Evolutionary conservation across 2,329 filamentous ascomycete species (phyloP), one percentile per base, ranked within the genome.

Genomic region (Talaromyces sp.): DNA sequence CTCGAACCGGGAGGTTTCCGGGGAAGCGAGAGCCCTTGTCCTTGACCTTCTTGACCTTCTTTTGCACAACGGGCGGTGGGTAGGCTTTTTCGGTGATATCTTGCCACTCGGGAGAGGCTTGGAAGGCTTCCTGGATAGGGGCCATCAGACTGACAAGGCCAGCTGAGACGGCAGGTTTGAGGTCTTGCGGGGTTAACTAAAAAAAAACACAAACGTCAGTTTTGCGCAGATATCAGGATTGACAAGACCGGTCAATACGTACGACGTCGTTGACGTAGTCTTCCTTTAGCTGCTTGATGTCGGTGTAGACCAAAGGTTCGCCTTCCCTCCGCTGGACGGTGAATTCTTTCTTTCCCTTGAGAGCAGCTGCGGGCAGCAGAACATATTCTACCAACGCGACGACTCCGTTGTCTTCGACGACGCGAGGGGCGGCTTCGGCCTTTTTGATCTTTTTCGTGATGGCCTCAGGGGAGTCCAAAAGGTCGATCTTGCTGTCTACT

Each of bases 351-450:
- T 80, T 79, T 62, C 83, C 78, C 9, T 68, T 80, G 41, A 69
- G 65, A 43, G 51, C 67, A 60, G 65, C 59, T 19, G 88, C 89
- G 0, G 92, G 91, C 10, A 99, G 83, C 32, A 97, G 81, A 31
- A 97, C 91, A 70, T 86, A 91, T 75, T 97, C 90, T 21, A 94
- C 87, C 63, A 97, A 92, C 2, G 89, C 86, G 56, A 97, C 79
- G 12, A 97, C 80, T 21, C 93, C 94, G 71, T 97, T 97, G 31
- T 88, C 89, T 68, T 96, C 91, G 4, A 90, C 82, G 27, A 88
- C 81, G 69, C 86, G 86, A 32, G 92, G 92, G 17, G 85, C 84
- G 24, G 89, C 90, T 64, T 88, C 85, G 0, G 93, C 92, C 76
- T 97, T 97, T 71, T 87, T 87, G 57, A 96, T 81, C 81, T 96